phyloP scores from a whole-genome alignment of 768 basidiomycete species.

The Boletus sp. region DNA sequence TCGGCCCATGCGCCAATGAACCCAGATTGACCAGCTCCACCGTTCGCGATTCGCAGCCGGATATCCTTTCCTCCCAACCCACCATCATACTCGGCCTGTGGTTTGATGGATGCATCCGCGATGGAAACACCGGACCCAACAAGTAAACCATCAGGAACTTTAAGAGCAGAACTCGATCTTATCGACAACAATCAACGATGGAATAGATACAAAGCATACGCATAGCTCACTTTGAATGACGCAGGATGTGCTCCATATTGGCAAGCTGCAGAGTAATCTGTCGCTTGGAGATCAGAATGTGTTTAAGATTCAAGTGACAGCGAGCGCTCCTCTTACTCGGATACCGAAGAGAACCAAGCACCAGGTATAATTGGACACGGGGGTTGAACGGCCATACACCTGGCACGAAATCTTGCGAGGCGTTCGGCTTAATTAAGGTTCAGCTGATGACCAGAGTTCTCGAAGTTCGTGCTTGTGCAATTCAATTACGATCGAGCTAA shows the following conservation, averaged over 20 bases:
- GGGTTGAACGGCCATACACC: background rate
- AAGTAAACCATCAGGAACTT: background rate
- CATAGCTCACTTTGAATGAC: slow-evolving; percentile 4
- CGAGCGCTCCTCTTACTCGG: background rate
- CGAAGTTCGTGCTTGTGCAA: background rate
- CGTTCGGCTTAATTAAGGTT: slow-evolving; percentile 1
- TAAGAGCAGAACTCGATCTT: slow-evolving; percentile 2
- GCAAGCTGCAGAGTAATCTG: background rate
- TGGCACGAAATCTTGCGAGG: background rate
- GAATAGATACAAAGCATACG: background rate
- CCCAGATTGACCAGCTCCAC: slow-evolving; percentile 52
- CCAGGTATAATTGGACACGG: background rate
- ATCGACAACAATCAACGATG: background rate
- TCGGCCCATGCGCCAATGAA: slow-evolving; percentile 48
- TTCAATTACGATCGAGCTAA: slow-evolving; percentile 2
- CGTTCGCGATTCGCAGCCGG: slow-evolving; percentile 47
- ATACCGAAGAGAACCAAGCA: background rate
- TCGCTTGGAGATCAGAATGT: background rate
- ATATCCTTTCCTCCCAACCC: slow-evolving; percentile 34
- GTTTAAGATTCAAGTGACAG: background rate
- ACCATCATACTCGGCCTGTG: slow-evolving; percentile 39
- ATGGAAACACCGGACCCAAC: background rate
- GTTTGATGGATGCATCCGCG: slow-evolving; percentile 9
- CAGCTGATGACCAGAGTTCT: background rate
- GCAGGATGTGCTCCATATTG: slow-evolving; percentile 2